These are phyloP conservation scores for Plectosphaerella sp. DNA, from an alignment of 2,329 filamentous ascomycete species.

Conservation along the genomic window DNA sequence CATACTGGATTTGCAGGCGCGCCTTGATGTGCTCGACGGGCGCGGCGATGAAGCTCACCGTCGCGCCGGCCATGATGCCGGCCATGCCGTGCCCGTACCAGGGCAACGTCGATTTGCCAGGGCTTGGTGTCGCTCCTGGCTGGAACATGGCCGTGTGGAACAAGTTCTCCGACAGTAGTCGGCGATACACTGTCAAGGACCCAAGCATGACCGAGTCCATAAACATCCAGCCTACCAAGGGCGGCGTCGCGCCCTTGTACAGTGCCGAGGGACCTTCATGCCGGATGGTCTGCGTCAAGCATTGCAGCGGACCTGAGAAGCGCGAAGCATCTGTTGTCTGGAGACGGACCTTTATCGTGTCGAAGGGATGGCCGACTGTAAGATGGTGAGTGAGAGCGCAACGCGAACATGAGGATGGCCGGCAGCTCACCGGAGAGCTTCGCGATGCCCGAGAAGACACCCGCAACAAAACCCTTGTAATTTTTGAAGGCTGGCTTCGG, in stretches of 20 bases:
- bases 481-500: constrained; percentile 41
- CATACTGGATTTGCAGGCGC: constrained; percentile 90
- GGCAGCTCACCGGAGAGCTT: constrained; percentile 72
- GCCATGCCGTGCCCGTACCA: constrained; percentile 81
- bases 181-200: constrained; percentile 84
- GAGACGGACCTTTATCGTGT: constrained; percentile 93
- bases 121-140: constrained; percentile 14
- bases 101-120: constrained; percentile 49
- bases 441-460: constrained; percentile 90
- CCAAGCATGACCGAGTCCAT: constrained; percentile 94
- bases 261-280: constrained; percentile 81
- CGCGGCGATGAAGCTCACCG: constrained; percentile 87
- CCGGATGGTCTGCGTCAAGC: constrained; percentile 75
- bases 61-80: constrained; percentile 80
- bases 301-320: constrained; percentile 84
- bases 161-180: constrained; percentile 73
- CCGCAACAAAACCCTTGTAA: constrained; percentile 95
- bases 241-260: constrained; percentile 92
- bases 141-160: constrained; percentile 50
- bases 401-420: not conserved
- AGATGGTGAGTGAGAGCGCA: not conserved
- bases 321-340: constrained; percentile 76
- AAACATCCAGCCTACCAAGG: constrained; percentile 93
- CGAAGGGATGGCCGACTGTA: constrained; percentile 70
- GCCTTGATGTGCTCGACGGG: constrained; percentile 96